Conservation (phyloP, 2,329 filamentous ascomycete genomes). For the Mycosphaerella arachidis region DNA sequence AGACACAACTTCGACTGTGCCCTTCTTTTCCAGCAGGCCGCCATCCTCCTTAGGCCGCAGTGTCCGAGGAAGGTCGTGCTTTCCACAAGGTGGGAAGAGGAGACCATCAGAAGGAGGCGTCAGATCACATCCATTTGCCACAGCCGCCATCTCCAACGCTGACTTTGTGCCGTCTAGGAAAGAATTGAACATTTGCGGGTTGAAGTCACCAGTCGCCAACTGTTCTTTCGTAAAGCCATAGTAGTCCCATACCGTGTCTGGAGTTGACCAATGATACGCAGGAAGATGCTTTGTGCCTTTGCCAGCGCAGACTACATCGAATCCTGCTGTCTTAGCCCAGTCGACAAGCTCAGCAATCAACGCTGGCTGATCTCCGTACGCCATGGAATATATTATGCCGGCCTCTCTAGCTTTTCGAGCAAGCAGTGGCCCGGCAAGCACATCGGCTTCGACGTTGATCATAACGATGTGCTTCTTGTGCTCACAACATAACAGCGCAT, state of each 20-base stretch:
- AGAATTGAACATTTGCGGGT: conserved; percentile 48
- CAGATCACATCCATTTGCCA: conserved; percentile 44
- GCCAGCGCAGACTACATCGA: conserved; percentile 43
- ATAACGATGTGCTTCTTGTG: conserved; percentile 49
- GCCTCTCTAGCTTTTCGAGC: conserved; percentile 41
- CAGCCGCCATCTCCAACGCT: conserved; percentile 47
- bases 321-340: conserved; percentile 43
- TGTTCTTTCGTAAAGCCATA: conserved; percentile 47
- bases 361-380: conserved; percentile 45
- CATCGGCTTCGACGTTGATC: conserved; percentile 47
- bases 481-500: conserved; percentile 44
- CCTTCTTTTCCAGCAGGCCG: conserved; percentile 40
- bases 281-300: conserved; percentile 47
- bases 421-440: conserved; percentile 41
- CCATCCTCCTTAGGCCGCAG: conserved; percentile 41
- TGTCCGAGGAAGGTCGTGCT: conserved; percentile 40
- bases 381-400: conserved; percentile 47
- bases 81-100: conserved; percentile 43
- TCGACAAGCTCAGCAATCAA: conserved; percentile 44
- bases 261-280: conserved; percentile 44
- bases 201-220: conserved; percentile 41
- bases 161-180: conserved; percentile 49
- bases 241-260: conserved; percentile 45
- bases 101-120: conserved; percentile 40
- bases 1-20: conserved; percentile 45